Base-by-base conservation (phyloP, 148 eudicot genomes). In the Heliosperma pusillum region DNA sequence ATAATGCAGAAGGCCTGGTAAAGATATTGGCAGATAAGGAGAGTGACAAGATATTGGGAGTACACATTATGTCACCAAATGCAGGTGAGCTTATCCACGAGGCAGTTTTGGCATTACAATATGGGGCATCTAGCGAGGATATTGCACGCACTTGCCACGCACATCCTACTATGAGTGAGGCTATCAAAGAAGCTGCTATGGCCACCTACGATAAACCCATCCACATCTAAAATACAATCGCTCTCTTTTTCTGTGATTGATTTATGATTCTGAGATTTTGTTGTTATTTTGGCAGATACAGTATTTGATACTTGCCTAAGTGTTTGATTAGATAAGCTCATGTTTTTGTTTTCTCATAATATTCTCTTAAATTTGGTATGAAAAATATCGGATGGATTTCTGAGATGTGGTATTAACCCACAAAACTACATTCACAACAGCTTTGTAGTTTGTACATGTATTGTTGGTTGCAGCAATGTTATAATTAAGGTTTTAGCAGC, bases 81-180 rank as follows among this genome's bases (percentile, higher is more conserved):
- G 98, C 98, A 5, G 98, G 98, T 56, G 98, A 91, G 86, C 90
- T 94, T 16, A 94, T 94, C 73, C 98, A 94, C 22, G 98, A 94
- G 71, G 97, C 97, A 1, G 93, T 84, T 42, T 78, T 91, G 59
- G 98, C 97, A 13, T 61, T 94, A 86, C 82, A n/a, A n/a, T n/a
- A n/a, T 53, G 97, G 96, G 17, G 98, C 98, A 2, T 84, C 98
- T 13, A 94, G 98, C 33, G 98, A 94, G 86, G 98, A 94, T 75
- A 94, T 94, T 73, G 98, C 98, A 24, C 97, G 98, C 63, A 94
- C 98, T 0, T 94, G 98, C 80, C 98, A 94, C 57, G 98, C 97
- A 9, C 98, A 94, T 84, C 98, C 98, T 22, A 94, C 98, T 19
- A 90, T 94, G 97, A 91, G 97, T 15, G 98, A 94, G 80, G 98